Base-by-base conservation (phyloP, 768 basidiomycete species). In the Suillus plorans region DNA sequence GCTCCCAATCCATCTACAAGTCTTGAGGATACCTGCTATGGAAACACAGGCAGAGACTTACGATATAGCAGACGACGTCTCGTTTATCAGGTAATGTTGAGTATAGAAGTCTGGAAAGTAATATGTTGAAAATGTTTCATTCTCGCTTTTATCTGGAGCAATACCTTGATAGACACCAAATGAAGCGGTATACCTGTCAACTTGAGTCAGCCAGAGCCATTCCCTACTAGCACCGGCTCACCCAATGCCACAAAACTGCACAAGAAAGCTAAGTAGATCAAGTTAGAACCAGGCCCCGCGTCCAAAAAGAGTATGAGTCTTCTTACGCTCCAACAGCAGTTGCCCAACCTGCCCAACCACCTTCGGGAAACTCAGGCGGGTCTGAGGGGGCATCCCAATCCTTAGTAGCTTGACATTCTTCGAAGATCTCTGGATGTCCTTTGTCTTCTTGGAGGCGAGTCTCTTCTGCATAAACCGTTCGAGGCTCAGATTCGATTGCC, bases 261-360 rank as follows among this genome's bases (percentile, higher is more conserved):
- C 10, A 1, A 55, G 34, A n/a, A 55, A 36, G 5, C 53, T 36
- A 6, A 13, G 20, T n/a, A 36, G 20, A 55, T 2, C 20, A 12
- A 36, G 34, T 36, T 13, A 55, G 34, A 34, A 12, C 20, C 31
- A 36, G 31, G 12, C 14, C 10, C 31, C 31, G 25, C 4, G 31
- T 31, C 31, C 31, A 28, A 31, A 28, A 28, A 31, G 31, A 31
- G 31, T 31, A 31, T 31, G 5, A 31, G 5, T 31, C 31, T 14
- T 34, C 53, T 55, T 36, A 55, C 53, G 53, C 5, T 55, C 53
- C 53, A 55, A 55, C n/a, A 55, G 34, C 53, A 55, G 53, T 55
- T 20, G 34, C 12, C 53, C 53, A 55, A 13, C 5, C 53, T 34
- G 20, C 20, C 10, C 13, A 12, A 55, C 20, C 53, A 55, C 52